Base-by-base conservation (phyloP, 768 basidiomycete genomes). In the Candolleomyces eurysporus region DNA sequence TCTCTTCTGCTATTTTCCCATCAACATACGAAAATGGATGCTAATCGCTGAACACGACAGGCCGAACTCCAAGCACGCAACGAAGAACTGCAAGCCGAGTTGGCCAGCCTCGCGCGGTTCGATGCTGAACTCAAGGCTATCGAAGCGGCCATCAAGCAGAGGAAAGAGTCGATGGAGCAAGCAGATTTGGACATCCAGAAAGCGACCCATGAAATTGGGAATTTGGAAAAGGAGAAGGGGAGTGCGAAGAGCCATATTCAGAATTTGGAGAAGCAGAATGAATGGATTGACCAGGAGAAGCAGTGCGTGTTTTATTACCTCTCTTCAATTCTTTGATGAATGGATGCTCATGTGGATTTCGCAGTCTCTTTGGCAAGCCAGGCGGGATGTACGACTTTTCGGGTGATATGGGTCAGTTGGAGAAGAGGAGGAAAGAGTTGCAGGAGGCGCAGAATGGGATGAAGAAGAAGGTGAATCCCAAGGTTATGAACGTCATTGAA, bases 391-490 rank as follows among this genome's bases (percentile, higher is more conserved):
- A 94, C 70, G 90, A 97, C 70, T 98, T 97, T 71, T 76, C 79
- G 2, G 76, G 84, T 58, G 85, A 97, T 68, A 82, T 94, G 19
- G 73, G 58, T 2, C 75, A 79, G 54, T 75, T 91, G 64, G 77
- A 82, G 50, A 78, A 84, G 46, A 89, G 88, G 69, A 89, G 88
- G 26, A 76, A 79, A 8, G 91, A 94, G 66, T 80, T 98, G 11
- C 88, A 92, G 65, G 78, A 84, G 19, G 79, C 86, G 50, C 93
- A 93, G 70, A 89, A 89, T 67, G 87, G 88, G 21, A 88, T 94
- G 87, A 96, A 94, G 78, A 94, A 94, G 78, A 97, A 96, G 73
- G 82, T 98, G 68, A 98, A 99, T 67, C 89, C 89, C 3, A 97
- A 96, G 73, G 95, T 94, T 50, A 87, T 97, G 79, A 92, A 89